Conservation (phyloP, 2,329 filamentous ascomycete species). For the Clarireedia sp. region DNA sequence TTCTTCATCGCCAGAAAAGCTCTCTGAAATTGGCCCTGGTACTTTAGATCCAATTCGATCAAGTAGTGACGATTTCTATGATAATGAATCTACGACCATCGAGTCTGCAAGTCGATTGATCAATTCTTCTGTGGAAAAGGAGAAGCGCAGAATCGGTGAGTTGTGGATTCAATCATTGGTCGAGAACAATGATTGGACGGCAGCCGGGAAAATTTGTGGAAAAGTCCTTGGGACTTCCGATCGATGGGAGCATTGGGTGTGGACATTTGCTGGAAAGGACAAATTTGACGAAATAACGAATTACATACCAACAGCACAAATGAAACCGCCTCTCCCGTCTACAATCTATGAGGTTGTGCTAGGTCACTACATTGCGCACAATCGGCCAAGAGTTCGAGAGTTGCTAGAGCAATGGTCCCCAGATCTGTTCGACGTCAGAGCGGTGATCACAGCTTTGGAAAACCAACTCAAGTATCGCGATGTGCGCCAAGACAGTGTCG, state of each 20-base stretch:
- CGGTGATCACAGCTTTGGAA: slow-evolving; percentile 70
- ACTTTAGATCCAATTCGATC: slow-evolving; percentile 32
- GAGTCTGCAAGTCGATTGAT: slow-evolving; percentile 50
- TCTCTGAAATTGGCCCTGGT: slow-evolving; percentile 34
- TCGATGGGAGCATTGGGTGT: slow-evolving; percentile 94
- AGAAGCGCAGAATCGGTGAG: slow-evolving; percentile 87
- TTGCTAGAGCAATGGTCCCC: slow-evolving; percentile 77
- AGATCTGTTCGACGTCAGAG: slow-evolving; percentile 73
- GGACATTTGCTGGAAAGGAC: slow-evolving; percentile 77
- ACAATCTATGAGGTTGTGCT: slow-evolving; percentile 85
- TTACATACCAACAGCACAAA: slow-evolving; percentile 69
- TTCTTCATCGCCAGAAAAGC: slow-evolving; percentile 34
- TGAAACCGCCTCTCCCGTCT: slow-evolving; percentile 70
- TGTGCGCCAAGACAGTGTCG: slow-evolving; percentile 66
- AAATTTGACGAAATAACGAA: slow-evolving; percentile 86
- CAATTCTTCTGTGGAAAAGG: slow-evolving; percentile 66
- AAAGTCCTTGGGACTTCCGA: slow-evolving; percentile 73
- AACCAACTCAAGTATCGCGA: slow-evolving; percentile 72
- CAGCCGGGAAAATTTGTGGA: slow-evolving; percentile 72
- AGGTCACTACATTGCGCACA: slow-evolving; percentile 75
- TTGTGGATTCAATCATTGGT: slow-evolving; percentile 87
- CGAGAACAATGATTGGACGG: slow-evolving; percentile 62
- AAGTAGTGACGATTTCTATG: slow-evolving; percentile 58
- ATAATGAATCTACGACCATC: slow-evolving; percentile 58
- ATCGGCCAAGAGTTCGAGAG: slow-evolving; percentile 68